Percentiles rank a stretch among this genome's conserved stretches.
Conservation (phyloP, 2,329 filamentous ascomycete genomes). For the Sporothrix protearum region DNA sequence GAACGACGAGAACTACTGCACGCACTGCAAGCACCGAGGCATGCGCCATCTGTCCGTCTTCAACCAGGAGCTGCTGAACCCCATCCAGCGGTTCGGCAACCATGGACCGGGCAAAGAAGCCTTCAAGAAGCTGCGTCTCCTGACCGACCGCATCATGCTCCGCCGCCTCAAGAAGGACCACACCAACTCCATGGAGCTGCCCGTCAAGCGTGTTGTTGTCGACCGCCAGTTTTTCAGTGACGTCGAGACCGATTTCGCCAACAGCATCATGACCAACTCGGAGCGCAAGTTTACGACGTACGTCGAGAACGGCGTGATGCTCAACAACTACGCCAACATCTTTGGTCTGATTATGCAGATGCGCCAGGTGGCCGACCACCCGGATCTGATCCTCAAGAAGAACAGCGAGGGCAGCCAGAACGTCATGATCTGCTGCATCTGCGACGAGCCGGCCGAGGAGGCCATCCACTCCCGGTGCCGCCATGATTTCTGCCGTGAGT, state of each 20-base stretch:
- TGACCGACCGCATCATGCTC: slow-evolving; percentile 93
- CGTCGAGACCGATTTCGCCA: slow-evolving; percentile 91
- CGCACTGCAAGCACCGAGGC: slow-evolving; percentile 43
- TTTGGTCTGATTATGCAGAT: slow-evolving; percentile 99
- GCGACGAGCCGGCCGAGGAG: slow-evolving; percentile 93
- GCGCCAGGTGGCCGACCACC: slow-evolving; percentile 95
- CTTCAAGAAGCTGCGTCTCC: slow-evolving; percentile 75
- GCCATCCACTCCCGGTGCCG: slow-evolving; percentile 87
- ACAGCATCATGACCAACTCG: slow-evolving; percentile 90
- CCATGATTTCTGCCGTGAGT: slow-evolving; percentile 85
- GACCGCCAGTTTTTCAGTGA: slow-evolving; percentile 96
- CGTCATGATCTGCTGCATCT: slow-evolving; percentile 86
- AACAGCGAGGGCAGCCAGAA: slow-evolving; percentile 83
- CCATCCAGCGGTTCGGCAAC: slow-evolving; percentile 64
- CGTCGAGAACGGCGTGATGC: slow-evolving; percentile 85
- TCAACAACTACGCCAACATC: slow-evolving; percentile 98
- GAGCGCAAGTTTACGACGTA: slow-evolving; percentile 92
- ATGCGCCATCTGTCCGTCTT: slow-evolving; percentile 59
- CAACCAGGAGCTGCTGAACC: slow-evolving; percentile 82
- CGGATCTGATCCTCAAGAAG: slow-evolving; percentile 89
- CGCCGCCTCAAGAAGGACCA: slow-evolving; percentile 91
- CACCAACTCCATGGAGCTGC: slow-evolving; percentile 91
- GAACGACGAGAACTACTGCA: slow-evolving; percentile 56
- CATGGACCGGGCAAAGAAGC: slow-evolving; percentile 61
- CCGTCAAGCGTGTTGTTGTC: slow-evolving; percentile 87